phyloP scores from a whole-genome alignment of 2,329 filamentous ascomycete genomes.

The Fusarium compactum region DNA sequence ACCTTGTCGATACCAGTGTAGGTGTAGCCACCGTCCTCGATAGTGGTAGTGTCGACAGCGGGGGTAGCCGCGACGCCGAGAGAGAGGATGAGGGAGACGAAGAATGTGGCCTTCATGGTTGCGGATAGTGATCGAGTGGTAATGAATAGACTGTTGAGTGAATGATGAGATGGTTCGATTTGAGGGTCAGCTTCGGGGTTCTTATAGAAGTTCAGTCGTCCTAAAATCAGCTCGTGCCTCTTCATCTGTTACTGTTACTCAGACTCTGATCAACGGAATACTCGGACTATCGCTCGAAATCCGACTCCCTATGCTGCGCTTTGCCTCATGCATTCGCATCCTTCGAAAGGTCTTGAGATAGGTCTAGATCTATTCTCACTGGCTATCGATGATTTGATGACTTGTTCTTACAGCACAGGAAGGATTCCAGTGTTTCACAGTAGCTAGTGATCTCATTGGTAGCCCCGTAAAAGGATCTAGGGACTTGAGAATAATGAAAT shows the following conservation, averaged over 20 bases:
- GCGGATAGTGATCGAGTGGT: background rate
- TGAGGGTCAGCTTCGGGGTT: background rate
- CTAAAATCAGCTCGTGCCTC: rapidly evolving
- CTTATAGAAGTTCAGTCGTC: background rate
- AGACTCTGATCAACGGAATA: rapidly evolving
- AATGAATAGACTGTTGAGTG: background rate
- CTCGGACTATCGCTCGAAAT: background rate
- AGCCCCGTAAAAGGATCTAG: background rate
- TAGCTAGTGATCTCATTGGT: background rate
- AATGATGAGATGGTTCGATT: background rate
- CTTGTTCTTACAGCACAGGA: background rate
- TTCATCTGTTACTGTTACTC: rapidly evolving
- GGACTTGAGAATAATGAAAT: background rate
- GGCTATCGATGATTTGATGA: background rate
- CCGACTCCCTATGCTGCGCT: background rate
- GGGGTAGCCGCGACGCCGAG: conserved; percentile 15
- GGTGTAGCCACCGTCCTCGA: conserved; percentile 1
- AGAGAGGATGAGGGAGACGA: conserved; percentile 10
- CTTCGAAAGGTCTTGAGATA: conserved; percentile 3
- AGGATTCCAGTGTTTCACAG: background rate
- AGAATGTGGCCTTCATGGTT: conserved; percentile 15
- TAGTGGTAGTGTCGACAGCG: conserved; percentile 5
- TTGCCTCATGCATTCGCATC: conserved; percentile 12
- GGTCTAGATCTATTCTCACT: background rate
- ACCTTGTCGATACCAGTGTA: conserved; percentile 27